phyloP scores from a whole-genome alignment of 306 rosid genomes.

The Cicer pinnatifidum region DNA sequence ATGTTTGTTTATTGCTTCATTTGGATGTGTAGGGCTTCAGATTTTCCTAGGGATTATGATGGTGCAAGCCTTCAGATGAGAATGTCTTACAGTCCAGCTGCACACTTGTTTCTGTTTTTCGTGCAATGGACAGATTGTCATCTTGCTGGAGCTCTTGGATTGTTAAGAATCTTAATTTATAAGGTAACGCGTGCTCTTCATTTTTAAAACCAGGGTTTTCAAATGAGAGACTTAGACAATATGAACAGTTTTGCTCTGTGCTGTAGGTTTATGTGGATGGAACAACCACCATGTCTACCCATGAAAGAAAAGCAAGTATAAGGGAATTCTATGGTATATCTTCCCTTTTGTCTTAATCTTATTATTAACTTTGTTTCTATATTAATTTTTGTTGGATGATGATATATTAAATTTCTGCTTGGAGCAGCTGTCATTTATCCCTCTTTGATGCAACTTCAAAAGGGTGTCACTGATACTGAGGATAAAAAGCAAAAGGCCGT shows the following conservation, averaged over 20 bases:
- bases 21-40: conserved; percentile 70
- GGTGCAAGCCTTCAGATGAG: conserved; percentile 96
- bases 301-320: conserved; percentile 92
- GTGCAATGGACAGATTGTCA: conserved; percentile 93
- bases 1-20: conserved; percentile 10
- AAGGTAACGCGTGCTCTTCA: conserved; percentile 53
- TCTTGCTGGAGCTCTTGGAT: conserved; percentile 92
- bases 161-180: conserved; percentile 82
- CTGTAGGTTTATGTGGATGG: conserved; percentile 95
- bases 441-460: conserved; percentile 83
- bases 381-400: conserved; percentile 32
- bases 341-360: not conserved
- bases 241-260: conserved; percentile 43
- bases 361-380: conserved; percentile 10
- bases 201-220: conserved; percentile 20
- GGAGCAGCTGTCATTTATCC: conserved; percentile 85
- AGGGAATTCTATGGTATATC: conserved; percentile 95
- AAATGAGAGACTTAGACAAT: conserved; percentile 42
- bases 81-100: conserved; percentile 92
- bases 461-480: conserved; percentile 79
- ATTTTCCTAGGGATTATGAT: conserved; percentile 78
- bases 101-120: conserved; percentile 81
- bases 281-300: conserved; percentile 95
- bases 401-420: conserved; percentile 41
- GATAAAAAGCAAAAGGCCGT: conserved; percentile 85